phyloP scores from a whole-genome alignment of 441 rosid genomes.

The Adansonia gregorii region DNA sequence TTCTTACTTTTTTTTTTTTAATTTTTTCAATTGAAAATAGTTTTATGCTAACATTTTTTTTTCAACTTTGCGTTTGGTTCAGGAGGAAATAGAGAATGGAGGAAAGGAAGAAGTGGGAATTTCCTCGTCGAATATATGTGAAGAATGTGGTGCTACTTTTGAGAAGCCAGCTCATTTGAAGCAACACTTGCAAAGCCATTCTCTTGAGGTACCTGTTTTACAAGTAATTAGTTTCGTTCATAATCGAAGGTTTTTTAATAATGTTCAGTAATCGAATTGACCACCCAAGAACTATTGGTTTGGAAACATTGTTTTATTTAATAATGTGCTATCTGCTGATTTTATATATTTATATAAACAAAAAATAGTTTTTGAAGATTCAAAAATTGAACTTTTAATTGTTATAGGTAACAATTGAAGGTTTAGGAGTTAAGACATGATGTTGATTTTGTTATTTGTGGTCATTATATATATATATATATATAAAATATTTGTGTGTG shows the following conservation, averaged over 20 bases:
- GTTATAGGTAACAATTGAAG: neutral
- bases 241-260: neutral
- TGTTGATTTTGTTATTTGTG: neutral
- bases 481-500: no score
- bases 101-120: constrained; percentile 35
- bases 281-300: neutral
- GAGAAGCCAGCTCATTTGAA: constrained; percentile 78
- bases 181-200: constrained; percentile 85
- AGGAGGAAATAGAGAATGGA: constrained; percentile 62
- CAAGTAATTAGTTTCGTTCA: neutral
- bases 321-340: neutral
- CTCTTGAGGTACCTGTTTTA: constrained; percentile 54
- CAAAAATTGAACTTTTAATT: neutral
- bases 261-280: neutral
- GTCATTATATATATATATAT: neutral
- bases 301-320: neutral
- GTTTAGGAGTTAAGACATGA: neutral
- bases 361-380: neutral
- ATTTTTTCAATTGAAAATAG: neutral
- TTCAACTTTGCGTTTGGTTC: neutral
- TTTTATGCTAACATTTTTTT: neutral
- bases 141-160: constrained; percentile 69
- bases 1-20: neutral
- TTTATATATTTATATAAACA: neutral
- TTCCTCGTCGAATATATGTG: constrained; percentile 44